These are phyloP conservation scores for Claviceps paspali DNA, from an alignment of 2,329 filamentous ascomycete species.

Conservation along the genomic window DNA sequence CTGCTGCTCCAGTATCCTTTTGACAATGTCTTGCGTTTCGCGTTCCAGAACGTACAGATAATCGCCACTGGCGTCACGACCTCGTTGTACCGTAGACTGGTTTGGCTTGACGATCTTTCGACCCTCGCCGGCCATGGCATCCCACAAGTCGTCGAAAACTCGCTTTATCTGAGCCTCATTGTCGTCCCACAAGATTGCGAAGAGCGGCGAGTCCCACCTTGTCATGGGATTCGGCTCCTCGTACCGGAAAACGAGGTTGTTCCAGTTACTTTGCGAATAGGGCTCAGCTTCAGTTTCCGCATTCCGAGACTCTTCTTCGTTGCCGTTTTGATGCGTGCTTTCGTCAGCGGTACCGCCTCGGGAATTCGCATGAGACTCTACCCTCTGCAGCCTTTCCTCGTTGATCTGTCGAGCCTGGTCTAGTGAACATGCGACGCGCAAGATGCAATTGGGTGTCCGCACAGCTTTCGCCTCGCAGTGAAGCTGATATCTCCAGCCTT, in stretches of 20 bases:
- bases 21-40: slow-evolving; percentile 62
- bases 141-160: slow-evolving; percentile 57
- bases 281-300: slow-evolving; percentile 16
- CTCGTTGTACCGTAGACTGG: slow-evolving; percentile 52
- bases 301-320: neutral
- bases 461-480: slow-evolving; percentile 74
- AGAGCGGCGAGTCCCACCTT: slow-evolving; percentile 71
- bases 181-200: slow-evolving; percentile 66
- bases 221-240: slow-evolving; percentile 79
- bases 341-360: slow-evolving; percentile 5
- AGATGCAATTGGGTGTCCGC: slow-evolving; percentile 58
- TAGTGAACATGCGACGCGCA: slow-evolving; percentile 45
- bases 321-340: neutral
- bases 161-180: slow-evolving; percentile 38
- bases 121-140: slow-evolving; percentile 48
- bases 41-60: slow-evolving; percentile 70
- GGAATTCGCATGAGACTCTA: neutral
- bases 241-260: slow-evolving; percentile 67
- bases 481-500: slow-evolving; percentile 76
- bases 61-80: slow-evolving; percentile 49
- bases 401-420: slow-evolving; percentile 45
- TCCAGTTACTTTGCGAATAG: slow-evolving; percentile 48
- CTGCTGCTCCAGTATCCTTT: slow-evolving; percentile 52
- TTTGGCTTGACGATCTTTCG: slow-evolving; percentile 57
- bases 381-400: slow-evolving; percentile 31